Percentiles rank a stretch among this genome's conserved stretches.
Conservation (phyloP, 1,284 basidiomycete genomes). For the Apiotrichum veenhuisii region DNA sequence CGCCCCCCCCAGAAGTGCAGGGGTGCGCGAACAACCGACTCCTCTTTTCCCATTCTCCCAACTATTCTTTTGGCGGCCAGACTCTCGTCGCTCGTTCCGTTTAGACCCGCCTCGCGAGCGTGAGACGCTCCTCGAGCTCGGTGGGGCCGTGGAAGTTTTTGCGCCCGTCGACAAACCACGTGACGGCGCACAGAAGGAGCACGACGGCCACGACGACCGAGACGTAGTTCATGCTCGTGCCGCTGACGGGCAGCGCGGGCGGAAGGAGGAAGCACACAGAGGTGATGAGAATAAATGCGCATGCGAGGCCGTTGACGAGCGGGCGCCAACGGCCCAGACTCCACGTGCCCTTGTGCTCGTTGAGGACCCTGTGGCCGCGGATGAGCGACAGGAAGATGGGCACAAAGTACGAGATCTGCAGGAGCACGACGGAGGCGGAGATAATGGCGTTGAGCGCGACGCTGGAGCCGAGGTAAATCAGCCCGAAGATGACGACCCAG, state of each 20-base stretch:
- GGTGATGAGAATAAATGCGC: conserved; percentile 50
- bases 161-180: conserved; percentile 46
- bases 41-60: too few relatives aligned
- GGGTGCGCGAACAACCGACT: too few relatives aligned
- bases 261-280: conserved; percentile 55
- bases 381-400: conserved; percentile 47
- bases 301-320: conserved; percentile 42
- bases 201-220: conserved; percentile 43
- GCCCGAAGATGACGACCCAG: conserved; percentile 14
- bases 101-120: neutral
- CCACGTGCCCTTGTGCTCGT: conserved; percentile 37
- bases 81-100: too few relatives aligned
- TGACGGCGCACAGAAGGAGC: conserved; percentile 36
- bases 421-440: conserved; percentile 33
- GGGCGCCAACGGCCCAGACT: conserved; percentile 39
- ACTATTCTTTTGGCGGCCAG: too few relatives aligned
- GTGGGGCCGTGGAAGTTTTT: conserved; percentile 47
- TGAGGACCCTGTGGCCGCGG: conserved; percentile 49
- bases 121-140: conserved; percentile 34
- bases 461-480: conserved; percentile 51
- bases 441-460: conserved; percentile 52
- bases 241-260: conserved; percentile 47
- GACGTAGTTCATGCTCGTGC: conserved; percentile 51
- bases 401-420: conserved; percentile 35
- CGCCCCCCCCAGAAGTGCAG: too few relatives aligned